Conservation (phyloP, 1,284 basidiomycete genomes). For the Cutaneotrichosporon sp. region DNA sequence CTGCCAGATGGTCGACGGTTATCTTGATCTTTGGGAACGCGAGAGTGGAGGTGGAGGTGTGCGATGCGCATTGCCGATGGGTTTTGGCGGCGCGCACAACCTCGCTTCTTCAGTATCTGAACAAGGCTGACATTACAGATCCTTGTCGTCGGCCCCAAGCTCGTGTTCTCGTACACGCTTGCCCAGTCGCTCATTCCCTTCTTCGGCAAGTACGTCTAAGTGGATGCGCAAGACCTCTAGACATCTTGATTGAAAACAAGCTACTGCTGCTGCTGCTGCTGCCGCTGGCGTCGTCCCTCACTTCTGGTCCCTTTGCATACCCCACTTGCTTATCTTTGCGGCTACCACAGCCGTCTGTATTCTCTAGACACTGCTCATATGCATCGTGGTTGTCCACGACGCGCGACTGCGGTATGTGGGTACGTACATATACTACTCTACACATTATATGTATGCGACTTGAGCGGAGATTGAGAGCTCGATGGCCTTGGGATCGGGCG, state of each 20-base stretch:
- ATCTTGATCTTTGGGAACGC: background rate
- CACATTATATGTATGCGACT: conserved; percentile 3
- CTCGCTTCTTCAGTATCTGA: background rate
- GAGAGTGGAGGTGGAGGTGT: conserved; percentile 2
- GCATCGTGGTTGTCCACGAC: conserved; percentile 2
- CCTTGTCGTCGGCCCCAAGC: conserved; percentile 93
- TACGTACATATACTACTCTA: too few relatives aligned
- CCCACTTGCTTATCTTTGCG: background rate
- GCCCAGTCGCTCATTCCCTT: conserved; percentile 93
- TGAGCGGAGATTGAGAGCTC: background rate
- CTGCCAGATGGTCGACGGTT: too few relatives aligned
- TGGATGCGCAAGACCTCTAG: background rate
- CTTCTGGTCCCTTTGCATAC: conserved; percentile 8
- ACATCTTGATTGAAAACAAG: background rate
- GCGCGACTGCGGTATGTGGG: background rate
- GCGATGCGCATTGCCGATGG: background rate
- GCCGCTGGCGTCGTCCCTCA: background rate
- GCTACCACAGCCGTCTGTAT: background rate
- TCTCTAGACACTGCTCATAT: conserved; percentile 4
- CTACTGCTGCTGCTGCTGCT: background rate
- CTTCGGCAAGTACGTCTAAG: conserved; percentile 71
- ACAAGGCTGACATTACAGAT: conserved; percentile 54
- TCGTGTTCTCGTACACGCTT: conserved; percentile 96
- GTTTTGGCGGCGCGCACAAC: background rate
- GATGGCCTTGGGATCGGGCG: background rate